Evolutionary conservation across 2,329 filamentous ascomycete genomes (phyloP).

Genomic region (Fusarium pseudonygamai): DNA sequence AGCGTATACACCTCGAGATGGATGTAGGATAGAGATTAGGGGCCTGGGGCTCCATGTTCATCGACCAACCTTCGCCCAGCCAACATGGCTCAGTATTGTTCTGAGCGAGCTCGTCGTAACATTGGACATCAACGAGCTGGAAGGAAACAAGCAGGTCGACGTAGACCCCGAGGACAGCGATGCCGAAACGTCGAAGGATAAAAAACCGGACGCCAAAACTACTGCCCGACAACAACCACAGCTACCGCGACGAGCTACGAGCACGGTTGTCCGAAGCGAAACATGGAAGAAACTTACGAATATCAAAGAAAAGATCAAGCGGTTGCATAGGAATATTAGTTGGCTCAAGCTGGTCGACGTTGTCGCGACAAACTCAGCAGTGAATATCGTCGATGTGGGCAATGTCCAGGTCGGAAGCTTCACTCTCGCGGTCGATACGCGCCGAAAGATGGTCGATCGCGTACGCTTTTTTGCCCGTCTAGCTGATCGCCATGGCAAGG

Average conservation of each 20-base stretch:
- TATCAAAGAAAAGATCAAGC: constrained; percentile 86
- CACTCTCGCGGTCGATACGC: constrained; percentile 87
- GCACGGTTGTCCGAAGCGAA: constrained; percentile 63
- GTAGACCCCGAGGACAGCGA: constrained; percentile 43
- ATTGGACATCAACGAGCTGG: constrained; percentile 76
- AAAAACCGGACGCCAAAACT: constrained; percentile 37
- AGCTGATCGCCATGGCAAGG: constrained; percentile 65
- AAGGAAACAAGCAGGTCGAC: constrained; percentile 54
- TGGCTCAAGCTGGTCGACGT: constrained; percentile 93
- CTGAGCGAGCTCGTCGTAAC: constrained; percentile 87
- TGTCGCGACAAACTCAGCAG: constrained; percentile 80
- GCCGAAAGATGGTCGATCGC: constrained; percentile 89
- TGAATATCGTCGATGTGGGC: constrained; percentile 83
- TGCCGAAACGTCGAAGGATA: constrained; percentile 41
- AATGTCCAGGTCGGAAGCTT: constrained; percentile 85
- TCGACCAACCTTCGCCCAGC: constrained; percentile 94
- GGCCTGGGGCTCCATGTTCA: constrained; percentile 89
- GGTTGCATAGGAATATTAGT: constrained; percentile 83
- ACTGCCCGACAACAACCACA: constrained; percentile 35
- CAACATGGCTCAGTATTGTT: constrained; percentile 93
- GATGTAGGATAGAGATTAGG: constrained; percentile 87
- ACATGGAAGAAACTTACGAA: constrained; percentile 83
- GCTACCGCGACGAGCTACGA: constrained; percentile 23
- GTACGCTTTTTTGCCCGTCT: constrained; percentile 88
- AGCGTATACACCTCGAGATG: constrained; percentile 88